A percentile compares a stretch with the other conserved stretches of the same genome.
Conservation (phyloP, 257 asterid species). For the Lavandula angustifolia region DNA sequence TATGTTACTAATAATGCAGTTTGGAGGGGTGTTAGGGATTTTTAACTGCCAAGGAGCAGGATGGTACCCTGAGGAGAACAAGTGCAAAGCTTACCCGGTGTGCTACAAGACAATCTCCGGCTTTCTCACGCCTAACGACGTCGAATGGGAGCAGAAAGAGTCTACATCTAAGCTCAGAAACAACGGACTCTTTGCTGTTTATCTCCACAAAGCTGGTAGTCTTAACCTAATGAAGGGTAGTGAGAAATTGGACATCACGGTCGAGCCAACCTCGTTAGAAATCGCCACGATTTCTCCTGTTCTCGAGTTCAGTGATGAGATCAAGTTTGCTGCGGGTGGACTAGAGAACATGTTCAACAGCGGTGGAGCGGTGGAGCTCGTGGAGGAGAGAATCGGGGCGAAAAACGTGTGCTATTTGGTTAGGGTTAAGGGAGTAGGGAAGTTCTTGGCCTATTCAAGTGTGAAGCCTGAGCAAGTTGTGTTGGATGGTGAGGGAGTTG, state of each 20-base stretch:
- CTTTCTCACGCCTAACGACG: slow-evolving; percentile 31
- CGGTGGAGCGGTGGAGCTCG: slow-evolving; percentile 39
- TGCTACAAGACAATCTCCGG: slow-evolving; percentile 44
- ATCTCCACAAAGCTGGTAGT: slow-evolving; percentile 35
- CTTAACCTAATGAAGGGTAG: slow-evolving; percentile 32
- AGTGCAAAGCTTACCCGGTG: slow-evolving; percentile 42
- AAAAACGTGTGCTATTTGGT: slow-evolving; percentile 3
- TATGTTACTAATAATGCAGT: slow-evolving; percentile 28
- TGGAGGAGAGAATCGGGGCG: slow-evolving; percentile 25
- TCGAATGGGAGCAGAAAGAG: slow-evolving; percentile 45
- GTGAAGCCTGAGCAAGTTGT: slow-evolving; percentile 32
- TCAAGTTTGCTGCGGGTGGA: slow-evolving; percentile 41
- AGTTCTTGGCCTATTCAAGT: slow-evolving; percentile 48
- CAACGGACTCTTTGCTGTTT: slow-evolving; percentile 30
- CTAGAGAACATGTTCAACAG: slow-evolving; percentile 45
- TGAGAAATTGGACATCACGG: slow-evolving; percentile 30
- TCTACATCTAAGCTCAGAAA: slow-evolving; percentile 29
- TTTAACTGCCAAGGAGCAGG: slow-evolving; percentile 61
- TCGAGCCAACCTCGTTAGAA: slow-evolving; percentile 41
- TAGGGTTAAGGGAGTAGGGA: slow-evolving; percentile 43
- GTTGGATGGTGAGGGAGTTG: slow-evolving; percentile 30
- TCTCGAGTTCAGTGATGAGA: slow-evolving; percentile 1
- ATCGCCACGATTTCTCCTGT: slow-evolving; percentile 35
- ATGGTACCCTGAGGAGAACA: slow-evolving; percentile 52
- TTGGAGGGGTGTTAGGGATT: slow-evolving; percentile 48